These are phyloP conservation scores for Talinum fruticosum DNA, from an alignment of 148 eudicot genomes.

Conservation along the genomic window DNA sequence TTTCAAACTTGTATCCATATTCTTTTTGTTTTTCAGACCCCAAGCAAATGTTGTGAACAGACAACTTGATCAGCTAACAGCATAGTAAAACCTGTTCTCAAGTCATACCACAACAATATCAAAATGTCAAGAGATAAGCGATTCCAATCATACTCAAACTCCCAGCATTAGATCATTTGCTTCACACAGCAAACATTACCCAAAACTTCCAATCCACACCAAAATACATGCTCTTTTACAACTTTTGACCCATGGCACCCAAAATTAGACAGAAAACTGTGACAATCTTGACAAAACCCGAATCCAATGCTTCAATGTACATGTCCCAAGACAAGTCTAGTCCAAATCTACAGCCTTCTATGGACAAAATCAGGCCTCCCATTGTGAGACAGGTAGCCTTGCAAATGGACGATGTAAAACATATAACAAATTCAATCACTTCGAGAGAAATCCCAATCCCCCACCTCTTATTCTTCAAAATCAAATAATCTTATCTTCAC, in stretches of 20 bases:
- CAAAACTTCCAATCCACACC: background rate
- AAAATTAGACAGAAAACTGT: background rate
- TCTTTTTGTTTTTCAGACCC: constrained; percentile 31
- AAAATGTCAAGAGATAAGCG: constrained; percentile 1
- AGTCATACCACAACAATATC: constrained; percentile 3
- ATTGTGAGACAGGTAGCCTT: background rate
- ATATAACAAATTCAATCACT: background rate
- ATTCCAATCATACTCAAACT: background rate
- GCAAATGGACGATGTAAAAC: background rate
- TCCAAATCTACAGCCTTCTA: background rate
- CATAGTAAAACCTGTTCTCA: constrained; percentile 6
- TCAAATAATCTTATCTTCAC: background rate
- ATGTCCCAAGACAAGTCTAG: background rate
- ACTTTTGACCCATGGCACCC: background rate
- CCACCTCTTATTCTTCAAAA: background rate
- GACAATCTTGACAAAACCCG: background rate
- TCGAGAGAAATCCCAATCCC: background rate
- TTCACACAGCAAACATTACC: background rate
- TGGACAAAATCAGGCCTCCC: background rate
- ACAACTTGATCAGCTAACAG: constrained; percentile 22
- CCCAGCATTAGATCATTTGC: background rate
- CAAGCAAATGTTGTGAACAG: constrained; percentile 40
- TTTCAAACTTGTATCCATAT: constrained; percentile 23
- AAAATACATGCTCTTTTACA: background rate
- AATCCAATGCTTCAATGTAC: background rate